A percentile compares a stretch with the other conserved stretches of the same genome.
These are phyloP conservation scores for Boletellus ananiceps DNA, from an alignment of 768 basidiomycete genomes.

Conservation along the genomic window DNA sequence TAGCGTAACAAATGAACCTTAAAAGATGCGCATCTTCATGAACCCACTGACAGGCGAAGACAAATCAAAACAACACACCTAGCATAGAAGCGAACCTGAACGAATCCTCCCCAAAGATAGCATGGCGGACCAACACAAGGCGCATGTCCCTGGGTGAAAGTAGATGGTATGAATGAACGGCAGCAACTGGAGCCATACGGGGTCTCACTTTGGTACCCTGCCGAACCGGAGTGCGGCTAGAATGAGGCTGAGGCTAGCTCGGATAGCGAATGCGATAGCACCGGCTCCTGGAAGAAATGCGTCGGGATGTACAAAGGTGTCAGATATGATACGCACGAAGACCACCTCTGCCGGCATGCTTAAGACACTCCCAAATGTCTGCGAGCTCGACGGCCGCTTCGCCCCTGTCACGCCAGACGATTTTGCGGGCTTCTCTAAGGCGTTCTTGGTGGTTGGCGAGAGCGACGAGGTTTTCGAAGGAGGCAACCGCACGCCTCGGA, in stretches of 20 bases:
- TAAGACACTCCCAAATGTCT: slow-evolving; percentile 59
- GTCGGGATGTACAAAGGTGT: neutral
- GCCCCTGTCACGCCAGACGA: slow-evolving; percentile 78
- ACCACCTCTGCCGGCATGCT: slow-evolving; percentile 68
- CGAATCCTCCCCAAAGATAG: slow-evolving; percentile 79
- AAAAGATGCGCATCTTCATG: neutral
- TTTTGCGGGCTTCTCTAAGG: slow-evolving; percentile 66
- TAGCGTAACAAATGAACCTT: slow-evolving; percentile 70
- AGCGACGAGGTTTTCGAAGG: slow-evolving; percentile 80
- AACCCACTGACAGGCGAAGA: neutral
- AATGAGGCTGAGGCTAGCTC: slow-evolving; percentile 79
- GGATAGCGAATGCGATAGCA: slow-evolving; percentile 71
- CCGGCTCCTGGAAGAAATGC: slow-evolving; percentile 58
- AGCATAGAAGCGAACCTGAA: slow-evolving; percentile 87
- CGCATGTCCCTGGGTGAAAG: slow-evolving; percentile 50
- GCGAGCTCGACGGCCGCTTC: slow-evolving; percentile 68
- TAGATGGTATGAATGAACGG: neutral
- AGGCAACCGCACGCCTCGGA: slow-evolving; percentile 57
- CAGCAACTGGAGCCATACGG: neutral
- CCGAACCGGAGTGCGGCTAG: slow-evolving; percentile 72
- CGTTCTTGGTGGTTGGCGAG: slow-evolving; percentile 81
- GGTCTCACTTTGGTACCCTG: slow-evolving; percentile 55
- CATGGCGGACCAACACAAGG: slow-evolving; percentile 66
- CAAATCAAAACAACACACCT: slow-evolving; percentile 37
- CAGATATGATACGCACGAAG: slow-evolving; percentile 48